phyloP scores from a whole-genome alignment of 2,329 filamentous ascomycete species.

The Metarhizium guizhouense region DNA sequence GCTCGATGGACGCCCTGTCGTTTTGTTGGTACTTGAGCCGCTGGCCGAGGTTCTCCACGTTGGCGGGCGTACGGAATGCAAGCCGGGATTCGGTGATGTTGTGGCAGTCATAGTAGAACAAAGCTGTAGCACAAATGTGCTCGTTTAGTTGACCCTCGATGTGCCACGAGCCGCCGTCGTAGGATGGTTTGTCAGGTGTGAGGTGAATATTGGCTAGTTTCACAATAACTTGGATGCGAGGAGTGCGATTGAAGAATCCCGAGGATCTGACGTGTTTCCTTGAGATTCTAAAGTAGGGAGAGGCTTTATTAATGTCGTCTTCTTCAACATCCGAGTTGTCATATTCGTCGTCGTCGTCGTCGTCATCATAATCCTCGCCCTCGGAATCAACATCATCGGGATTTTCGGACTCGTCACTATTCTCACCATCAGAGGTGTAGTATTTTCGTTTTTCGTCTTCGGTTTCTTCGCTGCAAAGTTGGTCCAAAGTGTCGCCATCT shows the following conservation, averaged over 20 bases:
- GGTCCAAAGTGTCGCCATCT: too few relatives aligned
- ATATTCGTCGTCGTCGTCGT: too few relatives aligned
- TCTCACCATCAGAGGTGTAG: too few relatives aligned
- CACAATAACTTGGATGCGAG: slow-evolving; percentile 50
- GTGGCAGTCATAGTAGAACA: slow-evolving; percentile 45
- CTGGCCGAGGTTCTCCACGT: slow-evolving; percentile 18
- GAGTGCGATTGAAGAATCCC: slow-evolving; percentile 19
- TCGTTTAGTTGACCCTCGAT: slow-evolving; percentile 19
- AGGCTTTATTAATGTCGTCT: neutral
- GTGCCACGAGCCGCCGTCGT: slow-evolving; percentile 2
- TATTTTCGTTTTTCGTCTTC: too few relatives aligned
- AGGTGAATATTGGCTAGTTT: slow-evolving; percentile 55
- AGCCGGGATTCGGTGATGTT: slow-evolving; percentile 49
- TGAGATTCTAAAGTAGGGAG: neutral
- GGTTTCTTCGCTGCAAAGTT: too few relatives aligned
- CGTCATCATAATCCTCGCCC: too few relatives aligned
- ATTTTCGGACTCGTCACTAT: too few relatives aligned
- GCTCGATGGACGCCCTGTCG: slow-evolving; percentile 22
- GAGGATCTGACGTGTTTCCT: slow-evolving; percentile 6
- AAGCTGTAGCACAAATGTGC: slow-evolving; percentile 17
- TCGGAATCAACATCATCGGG: too few relatives aligned
- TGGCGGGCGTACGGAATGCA: slow-evolving; percentile 36
- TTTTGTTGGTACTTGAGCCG: slow-evolving; percentile 21
- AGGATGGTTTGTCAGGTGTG: slow-evolving; percentile 4
- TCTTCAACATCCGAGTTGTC: neutral